Evolutionary conservation across 176 grass and related monocot species (phyloP), one percentile per base, ranked within the genome.

Genomic region (Rhynchospora breviuscula): DNA sequence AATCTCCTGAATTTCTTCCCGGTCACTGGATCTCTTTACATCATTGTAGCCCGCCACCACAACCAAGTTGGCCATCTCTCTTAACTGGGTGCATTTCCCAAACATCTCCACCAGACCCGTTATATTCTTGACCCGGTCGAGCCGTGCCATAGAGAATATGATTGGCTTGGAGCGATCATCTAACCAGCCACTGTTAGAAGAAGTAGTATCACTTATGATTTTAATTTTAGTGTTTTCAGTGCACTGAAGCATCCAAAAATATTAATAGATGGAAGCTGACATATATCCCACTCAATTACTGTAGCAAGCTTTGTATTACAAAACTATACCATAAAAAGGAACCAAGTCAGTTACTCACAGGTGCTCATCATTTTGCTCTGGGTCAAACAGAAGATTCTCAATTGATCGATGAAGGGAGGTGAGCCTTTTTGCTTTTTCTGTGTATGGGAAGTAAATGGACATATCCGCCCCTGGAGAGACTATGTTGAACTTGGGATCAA

Each of bases 401-500:
- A 98, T 88, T 68, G 92, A 94, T 79, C 84, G 75, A 84, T 98
- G 95, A 90, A 95, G 85, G 35, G 92, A 90, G 76, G 92, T 95
- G 63, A 98, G 95, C 6, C 95, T 84, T 86, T 85, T 91, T 72
- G 73, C 51, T 46, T 95, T 93, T 72, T 95, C 92, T 2, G 92
- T 89, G 80, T 93, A 54, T 25, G 95, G 88, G 79, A 98, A 98
- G 81, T 98, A 98, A 72, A 98, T 98, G 14, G 89, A 85, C 92
- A 95, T 88, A 83, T 98, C 95, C 43, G 92, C 95, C 82, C 92
- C 92, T 71, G 95, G 92, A 74, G 95, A 98, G 25, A 86, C 95
- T 79, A 97, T 98, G 83, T 95, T 98, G 89, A 98, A 98, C 87
- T 95, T 98, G 52, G 95, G 91, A 85, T 98, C 95, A 67, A 98